Evolutionary conservation across 2,329 filamentous ascomycete genomes (phyloP), one percentile per base, ranked within the genome.

Genomic region (Knufia petricola): DNA sequence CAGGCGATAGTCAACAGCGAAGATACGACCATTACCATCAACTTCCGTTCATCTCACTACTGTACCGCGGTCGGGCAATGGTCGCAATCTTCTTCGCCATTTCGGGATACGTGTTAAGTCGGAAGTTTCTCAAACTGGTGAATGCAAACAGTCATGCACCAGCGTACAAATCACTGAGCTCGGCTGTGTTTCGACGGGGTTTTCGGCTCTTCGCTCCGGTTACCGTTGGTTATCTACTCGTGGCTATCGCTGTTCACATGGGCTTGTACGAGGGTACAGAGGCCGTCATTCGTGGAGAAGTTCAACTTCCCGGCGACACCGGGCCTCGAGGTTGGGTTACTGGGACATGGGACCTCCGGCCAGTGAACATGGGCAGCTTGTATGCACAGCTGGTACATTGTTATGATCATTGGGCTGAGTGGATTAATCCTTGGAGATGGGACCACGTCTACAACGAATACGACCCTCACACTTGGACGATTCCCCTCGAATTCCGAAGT

Each of bases 401-500:
- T 28, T 28, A 28, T 28, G 6, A 28, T n/a, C 31, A 48, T 17
- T 24, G 37, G 20, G 37, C 37, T 13, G 40, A 28, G 20, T 17
- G 15, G 1, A 41, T 48, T 17, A 31, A 38, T 2, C 45, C 45
- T 8, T 48, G 34, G 34, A 46, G 4, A 3, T 13, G 43, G 19
- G 30, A 46, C 1, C 32, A 34, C 10, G 43, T 36, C 43, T 31
- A 36, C 12, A 21, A 30, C 9, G 28, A 24, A n/a, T 77, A 77
- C 63, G 78, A 81, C 56, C 69, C 68, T 20, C 79, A 82, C 53
- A 60, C 77, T 2, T 82, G 78, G 77, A 80, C 73, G 0, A 82
- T 83, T 45, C 78, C 79, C 0, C 65, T 79, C 20, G 79, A 83
- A 58, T 75, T 80, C 63, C 68, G 72, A 56, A 81, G 81, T 7